Base-by-base conservation (phyloP, 805 yeast species). In the Wickerhamomyces mucosus region DNA sequence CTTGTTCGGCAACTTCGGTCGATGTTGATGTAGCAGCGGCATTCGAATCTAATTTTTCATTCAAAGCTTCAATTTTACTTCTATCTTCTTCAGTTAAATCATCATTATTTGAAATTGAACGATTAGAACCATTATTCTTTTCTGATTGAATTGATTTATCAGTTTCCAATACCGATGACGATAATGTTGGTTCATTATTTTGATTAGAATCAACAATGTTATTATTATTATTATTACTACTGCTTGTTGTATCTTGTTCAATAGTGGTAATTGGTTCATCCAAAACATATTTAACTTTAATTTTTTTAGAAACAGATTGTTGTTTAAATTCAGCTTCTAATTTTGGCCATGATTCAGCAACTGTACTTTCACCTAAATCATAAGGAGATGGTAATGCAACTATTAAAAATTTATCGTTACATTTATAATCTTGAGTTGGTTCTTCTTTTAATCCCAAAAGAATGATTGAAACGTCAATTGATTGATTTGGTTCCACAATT, bases 321-420 rank as follows among this genome's bases (percentile, higher is more conserved):
- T 63, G 54, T 51, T 74, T 70, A 56, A 63, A 65, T 52, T 67
- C 68, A 21, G 69, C 53, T 53, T 79, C 88, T 52, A 85, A 67
- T 34, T 68, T 61, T n/a, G 79, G 50, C 96, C 96, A 86, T 46
- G 70, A 59, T 29, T 77, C 78, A 30, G 83, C 70, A 31, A 83
- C 78, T 18, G 68, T 50, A 26, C 69, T 62, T 32, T 73, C 75
- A 39, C 69, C 69, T 39, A 72, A 55, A 35, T 66, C 70, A 32
- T 63, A 58, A 13, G 80, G 75, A 38, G 85, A 73, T 29, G 95
- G 94, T 42, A 86, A 68, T 18, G 94, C 74, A 45, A 88, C 88
- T 38, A 92, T 76, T 50, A 89, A 72, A 56, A 92, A 92, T 63
- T 92, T 92, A 61, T 92, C 97, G 56, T 78, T 81, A 59, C 94